A percentile compares a stretch with the other conserved stretches of the same genome.
phyloP scores from a whole-genome alignment of 495 filamentous ascomycete genomes.

The Penicillium flavigenum region DNA sequence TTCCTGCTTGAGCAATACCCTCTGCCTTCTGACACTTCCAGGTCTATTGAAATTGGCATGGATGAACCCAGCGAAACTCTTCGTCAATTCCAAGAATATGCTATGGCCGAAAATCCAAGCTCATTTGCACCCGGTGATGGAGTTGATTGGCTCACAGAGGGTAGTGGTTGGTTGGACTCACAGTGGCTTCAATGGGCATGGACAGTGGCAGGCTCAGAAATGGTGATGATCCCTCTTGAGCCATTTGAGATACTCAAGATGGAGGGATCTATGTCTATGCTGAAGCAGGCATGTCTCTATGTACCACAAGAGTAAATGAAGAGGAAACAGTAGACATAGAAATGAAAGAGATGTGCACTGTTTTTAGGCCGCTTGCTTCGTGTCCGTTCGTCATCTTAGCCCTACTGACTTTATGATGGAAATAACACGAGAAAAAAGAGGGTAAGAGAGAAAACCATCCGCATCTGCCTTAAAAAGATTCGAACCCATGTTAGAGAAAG shows the following conservation, averaged over 20 bases:
- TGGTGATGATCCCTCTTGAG: slow-evolving; percentile 40
- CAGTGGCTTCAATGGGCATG: slow-evolving; percentile 47
- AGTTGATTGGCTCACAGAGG: slow-evolving; percentile 24
- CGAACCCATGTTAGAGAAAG: background rate
- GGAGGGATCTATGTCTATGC: slow-evolving; percentile 30
- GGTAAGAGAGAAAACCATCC: background rate
- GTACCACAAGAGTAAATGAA: slow-evolving; percentile 34
- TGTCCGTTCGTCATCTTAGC: background rate
- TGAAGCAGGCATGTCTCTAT: slow-evolving; percentile 43
- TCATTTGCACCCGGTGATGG: slow-evolving; percentile 17
- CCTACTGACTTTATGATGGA: background rate
- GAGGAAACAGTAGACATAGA: background rate
- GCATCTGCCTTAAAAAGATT: background rate
- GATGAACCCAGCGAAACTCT: slow-evolving; percentile 29
- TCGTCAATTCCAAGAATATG: slow-evolving; percentile 24
- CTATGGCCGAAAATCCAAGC: slow-evolving; percentile 14
- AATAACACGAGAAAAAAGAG: background rate
- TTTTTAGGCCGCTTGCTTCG: too few species aligned
- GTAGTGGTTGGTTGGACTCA: slow-evolving; percentile 41
- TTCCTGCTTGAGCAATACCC: slow-evolving; percentile 43
- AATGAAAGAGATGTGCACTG: background rate
- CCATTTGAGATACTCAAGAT: slow-evolving; percentile 33
- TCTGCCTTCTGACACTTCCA: slow-evolving; percentile 18
- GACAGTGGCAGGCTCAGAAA: slow-evolving; percentile 40
- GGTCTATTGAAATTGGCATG: slow-evolving; percentile 8